Base-by-base conservation (phyloP, 2,329 filamentous ascomycete genomes). In the Triangularia verruculosa region DNA sequence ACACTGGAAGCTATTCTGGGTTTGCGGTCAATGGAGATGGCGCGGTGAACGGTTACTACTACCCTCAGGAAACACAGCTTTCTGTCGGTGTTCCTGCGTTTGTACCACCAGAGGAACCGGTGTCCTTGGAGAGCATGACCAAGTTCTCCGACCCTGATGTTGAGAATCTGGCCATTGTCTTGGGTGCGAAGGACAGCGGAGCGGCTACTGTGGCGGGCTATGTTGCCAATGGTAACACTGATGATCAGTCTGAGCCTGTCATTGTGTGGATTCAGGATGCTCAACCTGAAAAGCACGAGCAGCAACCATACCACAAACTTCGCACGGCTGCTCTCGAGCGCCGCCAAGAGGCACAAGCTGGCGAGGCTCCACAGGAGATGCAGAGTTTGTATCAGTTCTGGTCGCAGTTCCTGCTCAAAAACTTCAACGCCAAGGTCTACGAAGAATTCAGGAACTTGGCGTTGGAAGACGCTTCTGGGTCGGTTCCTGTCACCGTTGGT, bases 361-460 rank as follows among this genome's bases (percentile, higher is more conserved):
- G 76, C 55, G 74, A 80, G 62, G 76, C 74, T 43, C 82, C 84
- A 57, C 78, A 80, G 65, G 82, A 87, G 71, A 87, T 89, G 81
- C 82, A 86, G 72, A 81, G 86, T 64, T 82, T 91, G 28, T 92
- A 92, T 78, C 83, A 87, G 67, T 91, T 91, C 78, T 93, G 89
- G 89, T 86, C 86, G 20, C 85, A 89, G 74, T 91, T 90, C 72
- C 81, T 93, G 67, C 83, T 87, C 67, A 82, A 86, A 71, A 88
- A 90, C 76, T 92, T 93, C 82, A 90, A 93, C 75, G 80, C 82
- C 64, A 80, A 80, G 72, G 90, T 93, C 86, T 93, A 93, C 78
- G 80, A 85, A 72, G 89, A 93, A 74, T 92, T 93, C 78, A 85
- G 86, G 67, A 78, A 80, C 70, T 81, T 84, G 73, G 89, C 90